A percentile compares a stretch with the other conserved stretches of the same genome.
phyloP scores from a whole-genome alignment of 108 stramenopile species.

The Fistulifera pelliculosa region DNA sequence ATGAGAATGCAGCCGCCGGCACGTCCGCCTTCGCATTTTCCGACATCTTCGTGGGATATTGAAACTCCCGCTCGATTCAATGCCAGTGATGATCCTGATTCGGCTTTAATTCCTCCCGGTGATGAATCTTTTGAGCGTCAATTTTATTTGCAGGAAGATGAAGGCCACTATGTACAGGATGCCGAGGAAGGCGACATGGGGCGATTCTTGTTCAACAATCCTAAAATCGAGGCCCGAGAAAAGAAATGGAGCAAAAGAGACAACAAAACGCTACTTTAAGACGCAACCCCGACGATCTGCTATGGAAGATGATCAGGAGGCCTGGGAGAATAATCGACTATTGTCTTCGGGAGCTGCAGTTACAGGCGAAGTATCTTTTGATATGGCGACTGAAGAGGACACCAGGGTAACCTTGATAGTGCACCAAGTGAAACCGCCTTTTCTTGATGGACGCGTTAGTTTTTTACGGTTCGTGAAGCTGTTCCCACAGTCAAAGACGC shows the following conservation, averaged over 20 bases:
- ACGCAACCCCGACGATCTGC: slow-evolving; percentile 54
- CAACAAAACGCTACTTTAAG: slow-evolving; percentile 11
- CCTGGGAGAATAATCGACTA: slow-evolving; percentile 94
- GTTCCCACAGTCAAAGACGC: slow-evolving; percentile 84
- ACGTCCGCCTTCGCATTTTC: neutral
- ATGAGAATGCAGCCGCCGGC: neutral
- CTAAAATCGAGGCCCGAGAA: slow-evolving; percentile 69
- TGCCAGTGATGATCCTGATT: slow-evolving; percentile 1
- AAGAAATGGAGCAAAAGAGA: slow-evolving; percentile 65
- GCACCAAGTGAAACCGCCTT: slow-evolving; percentile 96
- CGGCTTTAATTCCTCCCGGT: slow-evolving; percentile 9
- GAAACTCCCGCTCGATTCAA: slow-evolving; percentile 13
- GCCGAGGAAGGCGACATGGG: slow-evolving; percentile 35
- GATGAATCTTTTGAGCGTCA: slow-evolving; percentile 87
- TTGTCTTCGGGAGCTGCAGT: slow-evolving; percentile 81
- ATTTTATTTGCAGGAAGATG: slow-evolving; percentile 86
- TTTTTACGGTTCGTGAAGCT: slow-evolving; percentile 75
- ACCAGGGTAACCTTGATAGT: slow-evolving; percentile 80
- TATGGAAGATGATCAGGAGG: slow-evolving; percentile 88
- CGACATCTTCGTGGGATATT: slow-evolving; percentile 9
- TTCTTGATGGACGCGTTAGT: slow-evolving; percentile 71
- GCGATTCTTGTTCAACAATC: slow-evolving; percentile 78
- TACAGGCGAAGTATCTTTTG: slow-evolving; percentile 58
- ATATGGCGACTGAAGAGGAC: slow-evolving; percentile 54
- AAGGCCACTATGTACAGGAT: slow-evolving; percentile 41